Evolutionary conservation across 2,329 filamentous ascomycete genomes (phyloP).

Genomic region (Trichophyton simii): DNA sequence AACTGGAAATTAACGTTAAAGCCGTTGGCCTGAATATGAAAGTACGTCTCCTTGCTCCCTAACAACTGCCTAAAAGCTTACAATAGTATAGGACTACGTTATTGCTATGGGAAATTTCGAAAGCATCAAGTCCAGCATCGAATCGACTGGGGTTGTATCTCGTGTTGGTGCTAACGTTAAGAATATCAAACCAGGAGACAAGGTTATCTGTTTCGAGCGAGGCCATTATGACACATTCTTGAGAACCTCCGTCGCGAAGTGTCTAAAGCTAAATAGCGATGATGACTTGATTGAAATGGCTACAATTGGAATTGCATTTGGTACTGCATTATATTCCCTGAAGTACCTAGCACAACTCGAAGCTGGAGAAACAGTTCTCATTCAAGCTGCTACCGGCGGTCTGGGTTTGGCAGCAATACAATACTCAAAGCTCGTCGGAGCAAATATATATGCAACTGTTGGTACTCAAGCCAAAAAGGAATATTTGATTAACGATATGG

Average conservation of each 20-base stretch:
- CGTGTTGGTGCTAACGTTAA: slow-evolving; percentile 5
- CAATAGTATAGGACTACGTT: background rate
- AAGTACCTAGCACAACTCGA: slow-evolving; percentile 10
- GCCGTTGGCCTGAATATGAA: background rate
- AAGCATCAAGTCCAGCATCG: slow-evolving; percentile 6
- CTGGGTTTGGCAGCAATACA: slow-evolving; percentile 14
- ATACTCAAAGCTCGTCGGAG: slow-evolving; percentile 1
- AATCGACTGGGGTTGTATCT: slow-evolving; percentile 8
- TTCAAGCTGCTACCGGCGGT: slow-evolving; percentile 13
- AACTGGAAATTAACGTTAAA: background rate
- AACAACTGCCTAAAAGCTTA: background rate
- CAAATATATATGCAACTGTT: slow-evolving; percentile 14
- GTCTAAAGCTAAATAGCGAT: slow-evolving; percentile 5
- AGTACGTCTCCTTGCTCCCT: background rate
- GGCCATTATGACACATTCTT: background rate
- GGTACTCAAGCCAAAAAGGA: background rate
- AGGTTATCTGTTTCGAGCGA: background rate
- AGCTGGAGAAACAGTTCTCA: slow-evolving; percentile 13
- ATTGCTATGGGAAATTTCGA: background rate
- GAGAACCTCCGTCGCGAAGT: background rate
- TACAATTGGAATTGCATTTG: slow-evolving; percentile 10
- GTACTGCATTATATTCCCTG: slow-evolving; percentile 7
- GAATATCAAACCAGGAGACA: slow-evolving; percentile 7
- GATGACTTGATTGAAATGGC: slow-evolving; percentile 7
- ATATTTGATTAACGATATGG: background rate